phyloP scores from a whole-genome alignment of 2,329 filamentous ascomycete genomes.

The Alternaria atra region DNA sequence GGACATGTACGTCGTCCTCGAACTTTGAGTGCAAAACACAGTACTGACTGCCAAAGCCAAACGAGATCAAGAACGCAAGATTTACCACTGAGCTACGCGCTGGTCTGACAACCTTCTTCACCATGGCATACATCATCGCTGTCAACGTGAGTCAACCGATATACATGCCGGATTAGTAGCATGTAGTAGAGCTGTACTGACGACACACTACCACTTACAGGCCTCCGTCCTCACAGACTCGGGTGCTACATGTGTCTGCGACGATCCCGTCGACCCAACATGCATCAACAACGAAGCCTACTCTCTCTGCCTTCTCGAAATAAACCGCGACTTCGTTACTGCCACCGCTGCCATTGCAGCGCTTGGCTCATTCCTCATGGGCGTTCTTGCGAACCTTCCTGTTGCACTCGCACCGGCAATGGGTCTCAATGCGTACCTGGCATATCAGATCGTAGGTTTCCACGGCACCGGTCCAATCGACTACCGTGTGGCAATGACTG shows the following conservation, averaged over 20 bases:
- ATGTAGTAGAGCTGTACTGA: not conserved
- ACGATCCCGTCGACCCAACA: slow-evolving; percentile 57
- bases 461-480: slow-evolving; percentile 74
- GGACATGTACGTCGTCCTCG: slow-evolving; percentile 73
- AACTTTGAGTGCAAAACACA: not conserved
- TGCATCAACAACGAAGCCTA: slow-evolving; percentile 68
- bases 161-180: slow-evolving; percentile 41
- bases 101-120: slow-evolving; percentile 75
- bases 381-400: slow-evolving; percentile 80
- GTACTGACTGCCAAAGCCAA: slow-evolving; percentile 59
- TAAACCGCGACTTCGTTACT: slow-evolving; percentile 83
- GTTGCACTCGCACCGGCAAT: slow-evolving; percentile 77
- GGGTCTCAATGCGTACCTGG: slow-evolving; percentile 90
- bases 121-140: slow-evolving; percentile 68
- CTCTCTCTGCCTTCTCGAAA: slow-evolving; percentile 65
- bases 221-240: slow-evolving; percentile 72
- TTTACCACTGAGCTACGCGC: slow-evolving; percentile 88
- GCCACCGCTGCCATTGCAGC: slow-evolving; percentile 87
- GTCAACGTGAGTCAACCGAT: slow-evolving; percentile 57
- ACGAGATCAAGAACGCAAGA: slow-evolving; percentile 74
- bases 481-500: slow-evolving; percentile 79
- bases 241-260: slow-evolving; percentile 80
- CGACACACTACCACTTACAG: slow-evolving; percentile 10
- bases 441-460: slow-evolving; percentile 80
- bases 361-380: slow-evolving; percentile 81